Base-by-base conservation (phyloP, 2,329 filamentous ascomycete species). In the Zopfia rhizophila region DNA sequence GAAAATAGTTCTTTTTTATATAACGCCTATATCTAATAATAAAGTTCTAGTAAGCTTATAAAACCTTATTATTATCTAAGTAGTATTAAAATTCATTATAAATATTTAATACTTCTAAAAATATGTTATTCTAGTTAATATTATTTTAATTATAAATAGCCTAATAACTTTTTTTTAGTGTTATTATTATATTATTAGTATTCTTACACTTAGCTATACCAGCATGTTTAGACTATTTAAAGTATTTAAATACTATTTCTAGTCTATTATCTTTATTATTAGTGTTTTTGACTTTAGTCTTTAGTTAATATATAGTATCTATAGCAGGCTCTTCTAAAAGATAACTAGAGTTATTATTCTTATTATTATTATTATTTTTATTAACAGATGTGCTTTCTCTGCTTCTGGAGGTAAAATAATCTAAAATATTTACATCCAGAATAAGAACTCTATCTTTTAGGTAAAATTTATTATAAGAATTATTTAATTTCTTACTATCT, bases 381-480 rank as follows among this genome's bases (percentile, higher is more conserved):
- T 8, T 12, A 14, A 13, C 18, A 14, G 17, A 22, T 24, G 21
- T 38, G 13, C 25, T 14, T 23, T 38, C 18, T 6, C 17, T 16
- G 8, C 6, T 25, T 38, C 25, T 22, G n/a, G 21, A 24, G n/a
- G 14, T 7, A 11, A 38, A n/a, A 13, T 38, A 7, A n/a, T 38
- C 21, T 12, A 17, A 22, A n/a, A 38, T 16, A 13, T 23, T 18
- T 13, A 22, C 14, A 24, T 24, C 8, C 16, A n/a, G n/a, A n/a
- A 17, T 38, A 14, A 22, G 21, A 23, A 38, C 17, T n/a, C n/a
- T n/a, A n/a, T 38, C 36, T 38, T 38, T 16, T 14, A 38, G 36
- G 23, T 14, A 28, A 18, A 24, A 24, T 28, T 4, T 13, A 38
- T 28, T 17, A 28, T 38, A 14, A 14, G 8, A 13, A 14, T 38